Evolutionary conservation across 1,284 basidiomycete genomes (phyloP), one percentile per base, ranked within the genome.

Genomic region (Cutaneotrichosporon dermatis): DNA sequence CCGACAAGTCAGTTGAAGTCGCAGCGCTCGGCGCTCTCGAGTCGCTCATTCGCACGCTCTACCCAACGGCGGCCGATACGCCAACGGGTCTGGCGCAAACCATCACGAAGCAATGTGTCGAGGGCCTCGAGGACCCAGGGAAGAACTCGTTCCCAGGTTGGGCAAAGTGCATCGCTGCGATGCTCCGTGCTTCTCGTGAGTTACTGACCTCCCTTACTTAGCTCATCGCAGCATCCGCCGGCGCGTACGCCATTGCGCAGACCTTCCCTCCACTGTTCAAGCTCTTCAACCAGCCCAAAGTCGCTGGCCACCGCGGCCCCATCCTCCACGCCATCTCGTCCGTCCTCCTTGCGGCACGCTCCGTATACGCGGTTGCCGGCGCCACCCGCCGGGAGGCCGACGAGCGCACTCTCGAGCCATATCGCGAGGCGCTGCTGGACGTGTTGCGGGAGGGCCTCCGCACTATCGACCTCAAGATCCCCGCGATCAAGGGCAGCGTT

Each of bases 101-200:
- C 41, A 87, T 88, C 0, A 88, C 88, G 62, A 83, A 86, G 60
- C 89, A 94, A 71, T 92, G 89, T 67, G 80, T 92, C 10, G 82
- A 84, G 40, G 85, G 88, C 43, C 77, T 97, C 50, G 83, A 85
- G 46, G 89, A 94, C 70, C 92, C 92, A 0, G 93, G 96, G 76
- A 97, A 96, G 79, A 88, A 84, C 71, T 88, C 91, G 73, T 91
- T 92, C 0, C 86, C 86, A 67, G 86, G 88, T 50, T 90, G 91
- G 0, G 87, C 87, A 50, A 90, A 89, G 72, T 84, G 91, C 16
- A 76, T 97, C 13, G 87, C 87, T 60, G 83, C 86, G 0, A 83
- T 93, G 66, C 82, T 92, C 72, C 80, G 83, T 16, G 87, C 87
- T 8, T 89, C 88, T 10, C 82, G 91, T 92, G 68, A 59, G 87